Evolutionary conservation across 148 eudicot species (phyloP), one percentile per base, ranked within the genome.

Genomic region (Vaccinium vitisidaea): DNA sequence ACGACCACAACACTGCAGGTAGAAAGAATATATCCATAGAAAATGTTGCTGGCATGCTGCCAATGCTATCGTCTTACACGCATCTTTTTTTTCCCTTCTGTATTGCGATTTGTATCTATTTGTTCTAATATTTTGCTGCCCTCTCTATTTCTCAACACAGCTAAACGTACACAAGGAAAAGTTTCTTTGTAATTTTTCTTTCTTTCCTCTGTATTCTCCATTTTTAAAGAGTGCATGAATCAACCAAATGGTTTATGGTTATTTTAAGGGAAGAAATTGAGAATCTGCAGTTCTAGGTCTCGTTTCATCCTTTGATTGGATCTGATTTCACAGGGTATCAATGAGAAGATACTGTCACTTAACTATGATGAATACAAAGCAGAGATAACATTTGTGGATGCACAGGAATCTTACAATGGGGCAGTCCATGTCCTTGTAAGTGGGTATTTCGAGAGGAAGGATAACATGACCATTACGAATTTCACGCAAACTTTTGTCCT

Each of bases 341-440:
- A 96, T 89, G 90, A 87, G 56, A 93, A 93, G 91, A 91, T 96
- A 80, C 84, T 85, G 75, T 92, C 99, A 10, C 90, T 90, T 75
- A 90, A 90, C 83, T 92, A 89, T 83, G 94, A 88, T 73, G 91
- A 88, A 48, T 85, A 88, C 32, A 91, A 80, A 85, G 94, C 92
- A 82, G 98, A 92, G 88, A 87, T 96, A 16, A 92, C 89, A 85
- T 93, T 89, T 69, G 97, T 96, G 88, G 97, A 93, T 89, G 91
- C 98, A 4, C 99, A 94, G 89, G 93, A 95, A 56, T 96, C 99
- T 25, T 90, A 84, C 39, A 79, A 85, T 77, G 92, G 91, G 19
- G 99, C 96, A 82, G 94, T 95, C 53, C 88, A 91, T 84, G 96
- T 96, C 71, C 93, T 93, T 53, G 95, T 95, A 23, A 90, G 90